These are phyloP conservation scores for Corylus americana DNA, from an alignment of 306 rosid species.

Conservation along the genomic window DNA sequence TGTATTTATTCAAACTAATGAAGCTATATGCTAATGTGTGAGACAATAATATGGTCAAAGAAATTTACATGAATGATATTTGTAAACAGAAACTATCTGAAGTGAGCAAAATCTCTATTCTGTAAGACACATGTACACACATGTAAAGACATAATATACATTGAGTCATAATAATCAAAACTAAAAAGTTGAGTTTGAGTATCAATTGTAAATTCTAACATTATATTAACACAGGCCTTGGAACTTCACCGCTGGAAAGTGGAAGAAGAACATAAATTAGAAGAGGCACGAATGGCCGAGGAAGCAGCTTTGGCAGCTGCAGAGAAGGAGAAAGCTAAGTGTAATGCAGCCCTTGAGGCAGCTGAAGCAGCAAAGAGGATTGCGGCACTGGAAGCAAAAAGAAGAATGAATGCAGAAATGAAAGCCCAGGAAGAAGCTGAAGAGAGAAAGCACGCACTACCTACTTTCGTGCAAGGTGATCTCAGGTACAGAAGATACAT, in stretches of 20 bases:
- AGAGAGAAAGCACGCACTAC: conserved; percentile 26
- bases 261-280: conserved; percentile 62
- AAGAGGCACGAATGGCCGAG: conserved; percentile 50
- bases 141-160: not conserved
- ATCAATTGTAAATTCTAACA: not conserved
- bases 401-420: conserved; percentile 50
- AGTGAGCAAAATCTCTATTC: not conserved
- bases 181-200: not conserved
- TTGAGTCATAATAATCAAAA: conserved; percentile 8
- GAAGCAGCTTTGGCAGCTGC: conserved; percentile 58
- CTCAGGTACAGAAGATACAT: conserved; percentile 65
- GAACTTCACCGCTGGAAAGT: conserved; percentile 77
- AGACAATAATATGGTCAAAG: not conserved
- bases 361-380: conserved; percentile 61
- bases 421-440: conserved; percentile 42
- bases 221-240: conserved; percentile 43
- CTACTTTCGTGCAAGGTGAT: conserved; percentile 12
- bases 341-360: conserved; percentile 61
- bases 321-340: conserved; percentile 62
- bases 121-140: not conserved
- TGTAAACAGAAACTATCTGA: not conserved
- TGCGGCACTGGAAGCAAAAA: conserved; percentile 64
- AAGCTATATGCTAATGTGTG: no score
- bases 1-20: no score
- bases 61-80: not conserved